These are phyloP conservation scores for Scutellaria baicalensis DNA, from an alignment of 257 asterid species.

Conservation along the genomic window DNA sequence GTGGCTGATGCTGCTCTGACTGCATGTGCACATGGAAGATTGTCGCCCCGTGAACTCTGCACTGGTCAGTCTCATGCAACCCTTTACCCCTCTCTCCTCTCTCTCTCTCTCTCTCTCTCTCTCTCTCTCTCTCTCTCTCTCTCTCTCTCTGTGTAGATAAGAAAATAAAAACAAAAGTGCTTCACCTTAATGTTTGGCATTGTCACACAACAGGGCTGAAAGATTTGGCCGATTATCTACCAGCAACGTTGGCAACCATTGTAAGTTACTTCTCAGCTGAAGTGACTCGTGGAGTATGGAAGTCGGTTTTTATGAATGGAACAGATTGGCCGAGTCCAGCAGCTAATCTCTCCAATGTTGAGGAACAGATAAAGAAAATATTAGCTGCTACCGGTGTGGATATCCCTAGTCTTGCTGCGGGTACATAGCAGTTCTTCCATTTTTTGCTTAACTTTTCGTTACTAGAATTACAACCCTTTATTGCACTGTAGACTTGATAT, in stretches of 20 bases:
- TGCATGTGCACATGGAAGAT: slow-evolving; percentile 83
- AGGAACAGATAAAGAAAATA: slow-evolving; percentile 90
- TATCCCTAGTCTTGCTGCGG: slow-evolving; percentile 92
- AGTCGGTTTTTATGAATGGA: slow-evolving; percentile 91
- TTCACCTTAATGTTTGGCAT: slow-evolving; percentile 2
- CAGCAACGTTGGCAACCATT: slow-evolving; percentile 93
- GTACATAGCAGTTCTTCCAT: slow-evolving; percentile 20
- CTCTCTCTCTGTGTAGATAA: too few species aligned
- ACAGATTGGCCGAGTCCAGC: slow-evolving; percentile 99
- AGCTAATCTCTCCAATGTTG: slow-evolving; percentile 80
- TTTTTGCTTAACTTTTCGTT: neutral
- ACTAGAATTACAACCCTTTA: too few species aligned
- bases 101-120: neutral
- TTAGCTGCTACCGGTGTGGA: slow-evolving; percentile 94
- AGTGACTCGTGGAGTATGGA: slow-evolving; percentile 98
- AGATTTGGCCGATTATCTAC: slow-evolving; percentile 95
- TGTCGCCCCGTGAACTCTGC: slow-evolving; percentile 95
- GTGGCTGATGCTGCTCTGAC: slow-evolving; percentile 96
- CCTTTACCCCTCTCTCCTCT: too few species aligned
- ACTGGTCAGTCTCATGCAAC: slow-evolving; percentile 43
- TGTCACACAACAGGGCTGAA: slow-evolving; percentile 58
- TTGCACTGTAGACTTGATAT: neutral
- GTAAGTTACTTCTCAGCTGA: slow-evolving; percentile 97
- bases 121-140: neutral
- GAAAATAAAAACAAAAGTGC: neutral